A percentile compares a stretch with the other conserved stretches of the same genome.
Conservation (phyloP, 2,329 filamentous ascomycete genomes). For the Aplosporella prunicola region DNA sequence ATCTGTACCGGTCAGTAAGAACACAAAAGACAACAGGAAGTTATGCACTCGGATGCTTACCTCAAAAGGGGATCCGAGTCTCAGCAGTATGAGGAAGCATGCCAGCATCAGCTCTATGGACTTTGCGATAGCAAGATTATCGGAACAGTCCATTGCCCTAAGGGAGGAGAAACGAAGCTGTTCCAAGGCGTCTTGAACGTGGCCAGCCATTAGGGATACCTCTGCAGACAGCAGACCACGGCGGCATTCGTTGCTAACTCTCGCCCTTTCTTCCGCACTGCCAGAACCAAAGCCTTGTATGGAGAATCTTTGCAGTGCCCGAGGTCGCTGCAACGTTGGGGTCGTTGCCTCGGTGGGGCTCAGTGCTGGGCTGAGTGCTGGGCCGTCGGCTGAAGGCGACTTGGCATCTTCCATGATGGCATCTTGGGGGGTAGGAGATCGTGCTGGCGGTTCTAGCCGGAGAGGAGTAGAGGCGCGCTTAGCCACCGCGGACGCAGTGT, state of each 20-base stretch:
- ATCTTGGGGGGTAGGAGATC: too few relatives aligned
- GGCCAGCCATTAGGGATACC: slow-evolving; percentile 59
- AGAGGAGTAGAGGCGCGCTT: too few relatives aligned
- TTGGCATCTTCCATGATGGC: too few relatives aligned
- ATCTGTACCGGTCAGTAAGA: slow-evolving; percentile 1
- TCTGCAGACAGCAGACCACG: slow-evolving; percentile 73
- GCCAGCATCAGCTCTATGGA: slow-evolving; percentile 80
- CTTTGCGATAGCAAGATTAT: slow-evolving; percentile 97
- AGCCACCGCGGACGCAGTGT: too few relatives aligned
- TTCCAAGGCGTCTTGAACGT: slow-evolving; percentile 80
- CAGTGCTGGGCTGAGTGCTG: background rate
- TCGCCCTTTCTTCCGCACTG: slow-evolving; percentile 66
- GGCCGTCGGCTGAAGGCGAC: too few relatives aligned
- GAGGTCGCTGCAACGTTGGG: slow-evolving; percentile 19
- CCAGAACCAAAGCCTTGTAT: slow-evolving; percentile 54
- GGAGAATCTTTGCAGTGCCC: slow-evolving; percentile 52
- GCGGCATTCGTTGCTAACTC: slow-evolving; percentile 72
- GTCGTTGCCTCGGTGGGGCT: slow-evolving; percentile 14
- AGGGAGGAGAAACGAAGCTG: slow-evolving; percentile 73
- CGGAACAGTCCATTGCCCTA: slow-evolving; percentile 67
- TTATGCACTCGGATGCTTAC: slow-evolving; percentile 34
- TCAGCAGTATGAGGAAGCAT: slow-evolving; percentile 73
- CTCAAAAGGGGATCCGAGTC: slow-evolving; percentile 74
- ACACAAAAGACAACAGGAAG: background rate
- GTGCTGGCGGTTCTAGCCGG: too few relatives aligned